Conservation (phyloP, 139 green algal species). For the Coelastrella sp. region DNA sequence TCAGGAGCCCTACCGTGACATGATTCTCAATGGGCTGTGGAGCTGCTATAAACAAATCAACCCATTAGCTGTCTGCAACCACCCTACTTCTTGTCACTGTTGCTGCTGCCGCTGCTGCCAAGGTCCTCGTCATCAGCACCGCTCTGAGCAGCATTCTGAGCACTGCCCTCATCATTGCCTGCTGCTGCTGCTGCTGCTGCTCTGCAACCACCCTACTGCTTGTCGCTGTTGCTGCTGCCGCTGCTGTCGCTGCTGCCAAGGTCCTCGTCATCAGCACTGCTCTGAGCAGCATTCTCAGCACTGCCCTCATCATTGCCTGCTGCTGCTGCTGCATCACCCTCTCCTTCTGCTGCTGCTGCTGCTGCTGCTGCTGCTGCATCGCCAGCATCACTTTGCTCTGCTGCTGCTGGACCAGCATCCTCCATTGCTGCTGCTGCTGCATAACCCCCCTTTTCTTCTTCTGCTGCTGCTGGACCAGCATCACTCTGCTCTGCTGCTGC, state of each 20-base stretch:
- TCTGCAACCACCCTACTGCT: background rate
- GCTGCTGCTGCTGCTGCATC: no score
- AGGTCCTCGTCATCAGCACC: background rate
- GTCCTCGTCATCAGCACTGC: background rate
- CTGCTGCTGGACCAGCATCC: slow-evolving; percentile 18
- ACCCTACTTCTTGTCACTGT: background rate
- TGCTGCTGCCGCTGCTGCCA: background rate
- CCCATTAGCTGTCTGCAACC: no score
- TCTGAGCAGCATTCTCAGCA: background rate
- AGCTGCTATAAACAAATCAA: no score
- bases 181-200: no score
- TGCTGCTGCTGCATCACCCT: background rate
- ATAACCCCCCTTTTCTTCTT: background rate
- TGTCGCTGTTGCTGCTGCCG: no score
- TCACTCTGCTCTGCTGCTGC: background rate
- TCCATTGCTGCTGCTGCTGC: slow-evolving; percentile 1
- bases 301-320: background rate
- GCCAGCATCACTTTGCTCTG: no score
- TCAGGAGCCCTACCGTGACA: no score
- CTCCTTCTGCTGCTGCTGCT: background rate
- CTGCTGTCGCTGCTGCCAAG: background rate
- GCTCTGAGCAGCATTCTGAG: background rate
- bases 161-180: background rate
- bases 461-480: slow-evolving; percentile 22
- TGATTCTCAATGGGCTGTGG: background rate